phyloP scores from a whole-genome alignment of 208 protist species.

The Leishmania arabica region DNA sequence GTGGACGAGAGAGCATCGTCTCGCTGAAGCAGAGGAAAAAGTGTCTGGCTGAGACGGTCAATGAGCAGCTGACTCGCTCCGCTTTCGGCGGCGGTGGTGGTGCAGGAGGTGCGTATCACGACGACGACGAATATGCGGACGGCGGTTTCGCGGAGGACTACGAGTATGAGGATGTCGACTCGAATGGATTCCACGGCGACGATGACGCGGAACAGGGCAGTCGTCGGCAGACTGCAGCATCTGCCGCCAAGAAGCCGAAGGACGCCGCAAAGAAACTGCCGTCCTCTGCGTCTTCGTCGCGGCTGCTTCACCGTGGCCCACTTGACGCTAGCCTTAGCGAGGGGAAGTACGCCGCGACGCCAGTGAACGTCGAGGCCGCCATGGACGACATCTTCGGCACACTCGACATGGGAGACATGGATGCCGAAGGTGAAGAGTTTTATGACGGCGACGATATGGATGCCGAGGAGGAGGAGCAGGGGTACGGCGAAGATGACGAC shows the following conservation, averaged over 20 bases:
- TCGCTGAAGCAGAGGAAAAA: slow-evolving; percentile 53
- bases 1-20: slow-evolving; percentile 29
- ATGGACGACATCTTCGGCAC: slow-evolving; percentile 81
- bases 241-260: slow-evolving; percentile 9
- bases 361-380: slow-evolving; percentile 56
- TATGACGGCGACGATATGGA: slow-evolving; percentile 13
- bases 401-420: slow-evolving; percentile 77
- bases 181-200: not conserved
- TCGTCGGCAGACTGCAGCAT: not conserved
- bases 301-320: slow-evolving; percentile 75
- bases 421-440: slow-evolving; percentile 59
- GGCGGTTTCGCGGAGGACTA: slow-evolving; percentile 44
- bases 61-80: slow-evolving; percentile 53
- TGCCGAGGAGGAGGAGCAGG: slow-evolving; percentile 3
- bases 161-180: slow-evolving; percentile 29
- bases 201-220: not conserved
- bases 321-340: slow-evolving; percentile 61
- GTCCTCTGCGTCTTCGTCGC: slow-evolving; percentile 17
- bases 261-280: not conserved
- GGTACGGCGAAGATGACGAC: slow-evolving; percentile 5
- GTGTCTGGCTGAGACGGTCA: slow-evolving; percentile 66
- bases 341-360: slow-evolving; percentile 66
- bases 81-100: slow-evolving; percentile 3
- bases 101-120: slow-evolving; percentile 19
- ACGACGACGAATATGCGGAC: slow-evolving; percentile 18